A percentile compares a stretch with the other conserved stretches of the same genome.
These are phyloP conservation scores for Chrysoporthe puriensis DNA, from an alignment of 2,329 filamentous ascomycete species.

Conservation along the genomic window DNA sequence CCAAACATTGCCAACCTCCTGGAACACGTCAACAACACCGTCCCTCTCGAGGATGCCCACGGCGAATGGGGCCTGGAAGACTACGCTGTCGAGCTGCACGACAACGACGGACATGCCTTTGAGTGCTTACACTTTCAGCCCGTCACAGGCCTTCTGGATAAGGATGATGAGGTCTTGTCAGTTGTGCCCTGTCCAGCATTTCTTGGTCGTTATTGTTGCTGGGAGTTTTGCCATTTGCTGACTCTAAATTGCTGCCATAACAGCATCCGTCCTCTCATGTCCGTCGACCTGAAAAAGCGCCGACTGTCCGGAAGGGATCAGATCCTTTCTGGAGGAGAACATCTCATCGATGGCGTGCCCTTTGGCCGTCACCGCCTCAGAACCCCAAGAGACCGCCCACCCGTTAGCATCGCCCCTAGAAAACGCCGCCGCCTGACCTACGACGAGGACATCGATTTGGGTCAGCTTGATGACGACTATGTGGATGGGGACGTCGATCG, in stretches of 20 bases:
- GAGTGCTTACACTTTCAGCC: slow-evolving; percentile 88
- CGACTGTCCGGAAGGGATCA: slow-evolving; percentile 78
- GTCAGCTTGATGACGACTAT: slow-evolving; percentile 44
- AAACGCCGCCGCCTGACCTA: slow-evolving; percentile 65
- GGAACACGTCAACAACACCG: slow-evolving; percentile 74
- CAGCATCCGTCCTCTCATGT: slow-evolving; percentile 78
- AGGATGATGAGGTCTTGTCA: slow-evolving; percentile 83
- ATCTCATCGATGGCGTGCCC: slow-evolving; percentile 82
- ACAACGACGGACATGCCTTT: slow-evolving; percentile 62
- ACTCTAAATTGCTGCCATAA: slow-evolving; percentile 14
- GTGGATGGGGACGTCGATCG: slow-evolving; percentile 41
- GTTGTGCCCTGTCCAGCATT: slow-evolving; percentile 34
- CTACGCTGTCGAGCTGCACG: slow-evolving; percentile 77
- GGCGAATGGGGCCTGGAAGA: slow-evolving; percentile 86
- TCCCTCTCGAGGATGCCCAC: slow-evolving; percentile 72
- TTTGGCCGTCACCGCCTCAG: slow-evolving; percentile 77
- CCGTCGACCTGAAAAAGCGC: slow-evolving; percentile 73
- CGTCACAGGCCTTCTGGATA: slow-evolving; percentile 70
- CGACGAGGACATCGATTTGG: slow-evolving; percentile 43
- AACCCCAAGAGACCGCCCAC: slow-evolving; percentile 62
- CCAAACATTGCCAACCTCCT: slow-evolving; percentile 78
- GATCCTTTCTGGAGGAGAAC: slow-evolving; percentile 76
- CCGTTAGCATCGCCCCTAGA: slow-evolving; percentile 71
- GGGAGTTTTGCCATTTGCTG: slow-evolving; percentile 16
- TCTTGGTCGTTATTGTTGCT: neutral